Evolutionary conservation across 2,329 filamentous ascomycete species (phyloP), one percentile per base, ranked within the genome.

Genomic region (Penicillium expansum): DNA sequence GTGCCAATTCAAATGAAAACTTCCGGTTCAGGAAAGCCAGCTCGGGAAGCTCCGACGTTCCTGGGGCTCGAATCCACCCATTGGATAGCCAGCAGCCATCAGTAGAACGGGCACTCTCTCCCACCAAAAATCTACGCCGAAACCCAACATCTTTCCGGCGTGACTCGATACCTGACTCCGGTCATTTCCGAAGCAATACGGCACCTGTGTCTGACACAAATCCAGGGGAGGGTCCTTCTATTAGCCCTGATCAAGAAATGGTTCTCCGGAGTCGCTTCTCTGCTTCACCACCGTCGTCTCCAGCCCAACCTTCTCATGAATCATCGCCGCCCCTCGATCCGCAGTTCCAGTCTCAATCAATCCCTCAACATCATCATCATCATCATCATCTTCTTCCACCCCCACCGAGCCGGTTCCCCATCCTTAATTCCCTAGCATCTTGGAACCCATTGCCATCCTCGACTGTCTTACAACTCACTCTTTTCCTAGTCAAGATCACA

Each of bases 401-500:
- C 4, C 76, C 77, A 9, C 74, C 75, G 2, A 60, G 61, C 18
- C 57, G 73, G 22, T 67, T 71, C 14, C 61, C 61, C 13, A 55
- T 73, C 20, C 59, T 68, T 49, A 62, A 69, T 45, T 59, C 59
- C 44, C 13, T 67, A 1, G 9, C 48, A 5, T 42, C 73, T 29
- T 51, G 58, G 16, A 51, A 71, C 7, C 63, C 64, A 71, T 74
- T 71, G 4, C 63, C 62, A 71, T 73, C 60, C 67, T 73, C 71
- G 71, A 73, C 68, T 48, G 52, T 76, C 5, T 61, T 82, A 20
- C 86, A 87, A 47, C 73, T 90, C 3, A 65, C 73, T 1, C 64
- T 92, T 1, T 92, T 96, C 65, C 70, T 88, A 6, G 62, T 82
- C 48, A 96, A 96, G 72, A 75, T 92, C 9, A 75, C 82, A 13